Percentiles rank a stretch among this genome's conserved stretches.
Conservation (phyloP, 1,139 yeast genomes). For the Casaregolazyma lundiana region DNA sequence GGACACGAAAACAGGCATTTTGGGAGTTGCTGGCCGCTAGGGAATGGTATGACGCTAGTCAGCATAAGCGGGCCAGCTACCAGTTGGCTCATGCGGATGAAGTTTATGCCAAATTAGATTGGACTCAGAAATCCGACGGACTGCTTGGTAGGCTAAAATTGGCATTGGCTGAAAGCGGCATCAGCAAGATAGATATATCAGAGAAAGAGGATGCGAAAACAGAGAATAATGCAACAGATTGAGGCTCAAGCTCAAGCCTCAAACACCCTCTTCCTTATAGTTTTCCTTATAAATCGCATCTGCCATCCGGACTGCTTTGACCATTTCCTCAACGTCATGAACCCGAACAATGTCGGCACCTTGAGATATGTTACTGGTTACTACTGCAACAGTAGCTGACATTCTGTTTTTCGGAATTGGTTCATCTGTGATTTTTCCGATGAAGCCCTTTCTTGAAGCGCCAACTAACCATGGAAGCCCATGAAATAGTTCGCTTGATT, state of each 20-base stretch:
- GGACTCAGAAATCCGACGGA: constrained; percentile 27
- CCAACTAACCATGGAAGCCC: constrained; percentile 71
- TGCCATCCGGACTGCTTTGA: constrained; percentile 60
- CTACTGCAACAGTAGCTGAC: constrained; percentile 72
- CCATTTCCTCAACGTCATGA: constrained; percentile 71
- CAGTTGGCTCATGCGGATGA: constrained; percentile 27
- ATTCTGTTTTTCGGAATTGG: constrained; percentile 53
- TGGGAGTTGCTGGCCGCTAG: constrained; percentile 76
- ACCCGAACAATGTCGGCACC: constrained; percentile 82
- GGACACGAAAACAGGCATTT: constrained; percentile 68
- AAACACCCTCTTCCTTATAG: too few species aligned
- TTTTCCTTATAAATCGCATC: constrained; percentile 69
- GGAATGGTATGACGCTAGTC: constrained; percentile 51
- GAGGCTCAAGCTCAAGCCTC: neutral
- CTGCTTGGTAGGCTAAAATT: constrained; percentile 20
- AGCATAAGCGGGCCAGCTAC: constrained; percentile 20
- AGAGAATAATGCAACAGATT: constrained; percentile 2
- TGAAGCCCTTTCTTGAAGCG: constrained; percentile 80
- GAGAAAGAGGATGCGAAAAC: neutral
- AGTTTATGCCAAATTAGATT: constrained; percentile 24
- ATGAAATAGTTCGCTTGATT: constrained; percentile 34
- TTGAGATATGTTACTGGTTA: constrained; percentile 68
- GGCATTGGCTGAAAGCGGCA: neutral
- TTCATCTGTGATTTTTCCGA: constrained; percentile 60
- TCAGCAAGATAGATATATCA: neutral